phyloP scores from a whole-genome alignment of 2,329 filamentous ascomycete genomes.

The Pestalotiopsis sp. region DNA sequence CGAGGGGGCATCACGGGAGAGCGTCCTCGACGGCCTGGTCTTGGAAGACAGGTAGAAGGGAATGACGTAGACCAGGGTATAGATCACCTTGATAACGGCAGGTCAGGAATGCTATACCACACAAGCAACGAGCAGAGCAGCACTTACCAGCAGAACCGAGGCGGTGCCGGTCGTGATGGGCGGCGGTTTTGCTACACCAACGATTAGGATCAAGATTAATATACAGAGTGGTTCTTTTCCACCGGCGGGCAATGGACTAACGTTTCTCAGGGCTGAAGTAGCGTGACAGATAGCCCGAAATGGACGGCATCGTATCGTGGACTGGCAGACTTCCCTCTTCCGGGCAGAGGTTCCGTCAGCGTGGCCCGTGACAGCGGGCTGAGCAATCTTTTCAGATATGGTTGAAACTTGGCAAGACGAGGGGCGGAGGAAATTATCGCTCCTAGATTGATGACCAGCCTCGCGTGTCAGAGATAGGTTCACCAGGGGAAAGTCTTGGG shows the following conservation, averaged over 20 bases:
- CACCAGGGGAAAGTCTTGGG: background rate
- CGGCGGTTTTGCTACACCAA: constrained; percentile 34
- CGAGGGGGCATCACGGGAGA: constrained; percentile 84
- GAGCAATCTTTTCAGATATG: background rate
- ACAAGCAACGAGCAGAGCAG: constrained; percentile 5
- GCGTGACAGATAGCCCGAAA: constrained; percentile 26
- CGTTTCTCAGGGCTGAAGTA: constrained; percentile 31
- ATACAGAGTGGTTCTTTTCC: background rate
- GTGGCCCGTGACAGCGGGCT: constrained; percentile 8
- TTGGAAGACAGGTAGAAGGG: constrained; percentile 84
- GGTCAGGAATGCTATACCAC: background rate
- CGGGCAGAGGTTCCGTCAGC: background rate
- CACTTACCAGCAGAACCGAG: constrained; percentile 36
- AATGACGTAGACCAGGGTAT: constrained; percentile 86
- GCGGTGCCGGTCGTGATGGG: constrained; percentile 42
- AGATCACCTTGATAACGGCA: constrained; percentile 59
- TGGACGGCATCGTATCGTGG: constrained; percentile 32
- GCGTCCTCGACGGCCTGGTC: constrained; percentile 76
- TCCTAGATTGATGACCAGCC: background rate
- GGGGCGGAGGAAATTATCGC: background rate
- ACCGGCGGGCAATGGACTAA: constrained; percentile 18
- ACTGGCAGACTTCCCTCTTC: background rate
- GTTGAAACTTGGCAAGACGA: background rate
- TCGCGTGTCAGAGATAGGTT: background rate
- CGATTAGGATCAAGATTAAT: background rate